A percentile compares a stretch with the other conserved stretches of the same genome.
phyloP scores from a whole-genome alignment of 306 rosid species.

The Dryas alaskensis region DNA sequence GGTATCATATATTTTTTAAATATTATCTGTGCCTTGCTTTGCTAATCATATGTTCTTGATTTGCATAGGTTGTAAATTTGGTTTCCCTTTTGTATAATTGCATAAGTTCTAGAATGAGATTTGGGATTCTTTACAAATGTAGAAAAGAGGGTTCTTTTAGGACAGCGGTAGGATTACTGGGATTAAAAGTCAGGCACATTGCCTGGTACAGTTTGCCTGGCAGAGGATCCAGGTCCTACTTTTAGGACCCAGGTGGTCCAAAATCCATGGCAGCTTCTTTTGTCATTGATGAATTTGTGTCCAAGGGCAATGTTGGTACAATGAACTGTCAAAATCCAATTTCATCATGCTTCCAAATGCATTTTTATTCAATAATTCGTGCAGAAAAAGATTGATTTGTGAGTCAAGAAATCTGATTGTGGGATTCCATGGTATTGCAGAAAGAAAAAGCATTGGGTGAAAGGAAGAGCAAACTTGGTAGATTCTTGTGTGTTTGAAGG shows the following conservation, averaged over 20 bases:
- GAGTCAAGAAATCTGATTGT: neutral
- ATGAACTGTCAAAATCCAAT: neutral
- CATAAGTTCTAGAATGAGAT: neutral
- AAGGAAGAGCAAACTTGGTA: neutral
- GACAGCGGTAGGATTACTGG: neutral
- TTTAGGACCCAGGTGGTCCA: neutral
- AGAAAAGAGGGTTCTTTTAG: neutral
- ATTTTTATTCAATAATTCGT: neutral
- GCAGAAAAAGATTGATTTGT: neutral
- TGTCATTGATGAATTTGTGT: neutral
- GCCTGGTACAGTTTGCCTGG: too few relatives aligned
- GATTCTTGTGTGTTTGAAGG: neutral
- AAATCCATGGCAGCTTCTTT: neutral
- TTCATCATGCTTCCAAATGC: neutral
- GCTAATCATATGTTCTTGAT: neutral
- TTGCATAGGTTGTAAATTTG: neutral
- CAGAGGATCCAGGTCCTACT: too few relatives aligned
- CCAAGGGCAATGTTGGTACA: neutral
- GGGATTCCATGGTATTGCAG: slow-evolving; percentile 3
- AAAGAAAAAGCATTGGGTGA: neutral
- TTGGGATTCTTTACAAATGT: neutral
- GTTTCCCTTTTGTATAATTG: neutral
- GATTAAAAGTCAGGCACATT: too few relatives aligned
- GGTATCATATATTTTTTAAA: neutral
- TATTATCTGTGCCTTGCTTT: neutral